These are phyloP conservation scores for Penicillium griseofulvum DNA, from an alignment of 2,329 filamentous ascomycete species.

Conservation along the genomic window DNA sequence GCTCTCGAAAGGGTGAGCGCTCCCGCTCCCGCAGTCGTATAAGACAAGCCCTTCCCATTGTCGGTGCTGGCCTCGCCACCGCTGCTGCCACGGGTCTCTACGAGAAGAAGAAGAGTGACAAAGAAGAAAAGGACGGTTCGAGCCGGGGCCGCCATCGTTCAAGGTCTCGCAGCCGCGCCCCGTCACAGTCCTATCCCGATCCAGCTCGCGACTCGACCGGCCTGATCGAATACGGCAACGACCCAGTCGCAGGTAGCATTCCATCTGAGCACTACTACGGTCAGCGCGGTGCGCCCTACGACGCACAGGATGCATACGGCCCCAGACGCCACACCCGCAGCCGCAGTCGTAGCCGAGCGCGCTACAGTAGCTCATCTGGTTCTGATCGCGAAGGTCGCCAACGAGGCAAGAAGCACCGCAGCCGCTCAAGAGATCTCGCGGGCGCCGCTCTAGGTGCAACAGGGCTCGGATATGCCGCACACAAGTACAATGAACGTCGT, in stretches of 20 bases:
- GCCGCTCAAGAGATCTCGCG: slow-evolving; percentile 47
- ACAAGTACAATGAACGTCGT: slow-evolving; percentile 58
- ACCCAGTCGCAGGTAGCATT: slow-evolving; percentile 59
- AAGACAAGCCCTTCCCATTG: slow-evolving; percentile 57
- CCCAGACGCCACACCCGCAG: slow-evolving; percentile 50
- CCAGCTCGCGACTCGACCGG: slow-evolving; percentile 45
- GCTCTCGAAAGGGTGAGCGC: slow-evolving; percentile 50
- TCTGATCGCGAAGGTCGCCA: slow-evolving; percentile 37
- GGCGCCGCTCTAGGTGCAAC: slow-evolving; percentile 58
- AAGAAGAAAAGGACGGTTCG: slow-evolving; percentile 51
- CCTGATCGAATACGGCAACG: slow-evolving; percentile 64
- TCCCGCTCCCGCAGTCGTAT: slow-evolving; percentile 56
- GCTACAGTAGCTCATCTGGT: slow-evolving; percentile 37
- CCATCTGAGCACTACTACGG: slow-evolving; percentile 48
- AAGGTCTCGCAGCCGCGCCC: slow-evolving; percentile 45
- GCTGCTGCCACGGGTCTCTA: slow-evolving; percentile 62
- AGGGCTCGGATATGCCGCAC: slow-evolving; percentile 56
- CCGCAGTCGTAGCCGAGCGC: slow-evolving; percentile 33
- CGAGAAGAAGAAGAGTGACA: slow-evolving; percentile 61
- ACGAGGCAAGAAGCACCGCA: slow-evolving; percentile 37
- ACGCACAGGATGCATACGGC: slow-evolving; percentile 43
- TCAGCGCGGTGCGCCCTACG: slow-evolving; percentile 38
- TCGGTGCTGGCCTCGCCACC: slow-evolving; percentile 59
- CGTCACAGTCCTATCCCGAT: slow-evolving; percentile 42
- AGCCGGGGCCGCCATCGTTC: slow-evolving; percentile 43